Evolutionary conservation across 2,329 filamentous ascomycete species (phyloP).

Genomic region (Teratosphaeria pseudoeucalypti): DNA sequence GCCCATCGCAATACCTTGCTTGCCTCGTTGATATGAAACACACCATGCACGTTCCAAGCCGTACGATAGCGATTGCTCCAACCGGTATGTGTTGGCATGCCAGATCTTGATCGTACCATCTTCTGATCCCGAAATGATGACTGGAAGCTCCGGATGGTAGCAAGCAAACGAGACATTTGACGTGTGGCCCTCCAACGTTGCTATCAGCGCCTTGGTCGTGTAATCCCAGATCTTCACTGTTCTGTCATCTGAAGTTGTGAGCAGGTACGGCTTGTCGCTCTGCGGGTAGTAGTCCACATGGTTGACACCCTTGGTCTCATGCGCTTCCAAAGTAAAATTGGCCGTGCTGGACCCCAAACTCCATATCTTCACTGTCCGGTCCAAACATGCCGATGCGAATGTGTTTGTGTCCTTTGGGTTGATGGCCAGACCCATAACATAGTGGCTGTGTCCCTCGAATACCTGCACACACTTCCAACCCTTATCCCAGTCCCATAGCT

Average conservation of each 20-base stretch:
- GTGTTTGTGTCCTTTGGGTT: slow-evolving; percentile 82
- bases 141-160: slow-evolving; percentile 91
- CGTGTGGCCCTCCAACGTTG: slow-evolving; percentile 90
- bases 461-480: slow-evolving; percentile 95
- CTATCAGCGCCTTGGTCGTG: slow-evolving; percentile 93
- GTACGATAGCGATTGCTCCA: slow-evolving; percentile 94
- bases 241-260: slow-evolving; percentile 92
- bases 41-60: slow-evolving; percentile 95
- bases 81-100: slow-evolving; percentile 94
- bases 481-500: slow-evolving; percentile 98
- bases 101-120: slow-evolving; percentile 97
- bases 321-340: slow-evolving; percentile 93
- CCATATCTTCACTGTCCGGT: slow-evolving; percentile 97
- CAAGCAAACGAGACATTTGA: slow-evolving; percentile 98
- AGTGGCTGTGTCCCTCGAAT: slow-evolving; percentile 92
- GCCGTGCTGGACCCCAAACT: slow-evolving; percentile 85
- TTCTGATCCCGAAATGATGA: slow-evolving; percentile 96
- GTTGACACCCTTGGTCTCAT: slow-evolving; percentile 96
- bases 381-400: slow-evolving; percentile 70
- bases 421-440: slow-evolving; percentile 92
- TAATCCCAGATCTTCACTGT: slow-evolving; percentile 99
- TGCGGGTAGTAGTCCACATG: slow-evolving; percentile 81
- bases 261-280: slow-evolving; percentile 67
- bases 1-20: slow-evolving; percentile 87
- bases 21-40: slow-evolving; percentile 87